Base-by-base conservation (phyloP, 306 rosid species). In the Trifolium subterraneum region DNA sequence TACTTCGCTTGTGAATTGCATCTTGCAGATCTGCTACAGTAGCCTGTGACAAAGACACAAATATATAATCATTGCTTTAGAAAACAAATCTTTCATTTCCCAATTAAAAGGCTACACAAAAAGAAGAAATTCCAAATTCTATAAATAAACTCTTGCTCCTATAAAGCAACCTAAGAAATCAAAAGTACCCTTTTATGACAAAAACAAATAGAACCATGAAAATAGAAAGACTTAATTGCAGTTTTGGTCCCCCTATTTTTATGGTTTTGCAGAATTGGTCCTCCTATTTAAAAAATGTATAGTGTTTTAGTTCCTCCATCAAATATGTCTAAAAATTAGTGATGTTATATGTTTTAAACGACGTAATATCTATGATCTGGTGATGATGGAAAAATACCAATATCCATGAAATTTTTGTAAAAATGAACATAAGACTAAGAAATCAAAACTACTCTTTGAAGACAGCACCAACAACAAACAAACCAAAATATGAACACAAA, bases 1-100 rank as follows among this genome's bases (percentile, higher is more conserved):
- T 84, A 94, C 99, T 86, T 90, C 87, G 86, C 78, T 61, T 84
- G 76, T 90, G 80, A 84, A 94, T 92, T 33, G 86, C 99, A 77
- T 80, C 92, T 83, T 94, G 99, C 70, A 94, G 92, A 90, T 94
- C 99, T 71, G 96, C 88, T 51, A 94, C 96, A 27, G 92, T 90
- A 79, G 93, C 99, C 99, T 94, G 72, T 18, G 42, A 3, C 25
- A 68, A 79, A 72, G 64, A 82, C 83, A 78, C 41, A 54, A 58
- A 62, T 19, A 20, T 31, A 47, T 55, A 78, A 72, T 70, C 63
- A 58, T 65, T 69, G 80, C 75, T 52, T 61, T n/a, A 29, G 33
- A 36, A 71, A 71, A 70, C 48, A 52, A 51, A 62, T 38, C 50
- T 38, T 60, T 44, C 18, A 64, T n/a, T 63, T 33, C 36, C 69